Evolutionary conservation across 2,329 filamentous ascomycete genomes (phyloP).

Genomic region (Sclerotinia spermophila): DNA sequence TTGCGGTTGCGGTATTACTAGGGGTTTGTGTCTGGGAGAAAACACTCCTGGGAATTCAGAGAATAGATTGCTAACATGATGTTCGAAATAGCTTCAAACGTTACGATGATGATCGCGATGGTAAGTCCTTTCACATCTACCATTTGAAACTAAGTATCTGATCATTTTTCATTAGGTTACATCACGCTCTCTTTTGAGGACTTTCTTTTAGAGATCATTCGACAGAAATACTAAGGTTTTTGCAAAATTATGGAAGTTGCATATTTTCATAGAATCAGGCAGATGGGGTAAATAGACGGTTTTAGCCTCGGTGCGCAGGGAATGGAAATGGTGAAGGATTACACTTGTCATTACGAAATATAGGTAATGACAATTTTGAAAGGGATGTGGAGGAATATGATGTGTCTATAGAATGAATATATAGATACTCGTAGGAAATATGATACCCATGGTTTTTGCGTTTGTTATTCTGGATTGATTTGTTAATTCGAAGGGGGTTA

Average conservation of each 20-base stretch:
- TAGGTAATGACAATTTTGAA: not conserved
- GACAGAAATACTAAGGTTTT: slow-evolving; percentile 28
- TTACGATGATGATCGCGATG: slow-evolving; percentile 95
- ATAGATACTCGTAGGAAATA: slow-evolving; percentile 19
- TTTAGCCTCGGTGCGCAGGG: not conserved
- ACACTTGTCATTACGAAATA: not conserved
- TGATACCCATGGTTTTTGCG: slow-evolving; percentile 18
- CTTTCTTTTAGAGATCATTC: slow-evolving; percentile 36
- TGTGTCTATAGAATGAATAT: not conserved
- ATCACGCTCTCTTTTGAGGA: slow-evolving; percentile 69
- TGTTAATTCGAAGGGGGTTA: too few relatives aligned
- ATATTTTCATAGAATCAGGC: too few relatives aligned
- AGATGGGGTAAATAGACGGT: not conserved
- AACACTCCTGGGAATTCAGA: not conserved
- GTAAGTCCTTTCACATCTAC: slow-evolving; percentile 37
- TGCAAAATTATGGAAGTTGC: not conserved
- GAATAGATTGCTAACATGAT: not conserved
- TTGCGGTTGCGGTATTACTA: not conserved
- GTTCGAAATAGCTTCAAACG: slow-evolving; percentile 67
- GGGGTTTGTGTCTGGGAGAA: not conserved
- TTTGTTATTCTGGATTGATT: not conserved
- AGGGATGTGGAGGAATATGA: not conserved
- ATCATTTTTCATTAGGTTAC: slow-evolving; percentile 45
- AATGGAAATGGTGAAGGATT: not conserved
- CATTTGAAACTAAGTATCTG: not conserved